Conservation (phyloP, 2,329 filamentous ascomycete genomes). For the Aspergillus fructus region DNA sequence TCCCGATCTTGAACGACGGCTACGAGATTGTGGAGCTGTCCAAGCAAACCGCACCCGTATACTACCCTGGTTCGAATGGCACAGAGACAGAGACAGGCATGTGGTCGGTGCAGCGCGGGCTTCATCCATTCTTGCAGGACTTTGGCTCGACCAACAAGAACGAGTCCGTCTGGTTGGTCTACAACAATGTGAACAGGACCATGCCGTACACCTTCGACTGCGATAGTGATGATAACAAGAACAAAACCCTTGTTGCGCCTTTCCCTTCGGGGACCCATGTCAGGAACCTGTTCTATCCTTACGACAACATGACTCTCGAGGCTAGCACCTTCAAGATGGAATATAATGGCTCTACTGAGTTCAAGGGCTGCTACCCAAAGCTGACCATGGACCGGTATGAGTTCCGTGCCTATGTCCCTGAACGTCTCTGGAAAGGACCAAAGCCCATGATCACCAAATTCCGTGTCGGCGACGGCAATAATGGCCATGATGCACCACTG, state of each 20-base stretch:
- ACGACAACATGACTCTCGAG: constrained; percentile 54
- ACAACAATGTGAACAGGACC: constrained; percentile 48
- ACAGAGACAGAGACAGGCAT: constrained; percentile 58
- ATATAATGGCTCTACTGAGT: constrained; percentile 37
- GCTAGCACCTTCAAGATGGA: constrained; percentile 37
- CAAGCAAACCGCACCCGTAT: constrained; percentile 56
- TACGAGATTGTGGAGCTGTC: constrained; percentile 49
- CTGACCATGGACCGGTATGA: constrained; percentile 54
- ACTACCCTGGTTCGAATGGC: constrained; percentile 53
- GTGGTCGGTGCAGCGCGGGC: constrained; percentile 59
- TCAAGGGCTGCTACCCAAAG: constrained; percentile 56
- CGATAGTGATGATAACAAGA: constrained; percentile 37
- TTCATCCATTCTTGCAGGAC: constrained; percentile 55
- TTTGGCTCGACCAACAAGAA: constrained; percentile 45
- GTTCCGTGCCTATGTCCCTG: constrained; percentile 28
- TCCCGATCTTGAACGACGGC: constrained; percentile 60
- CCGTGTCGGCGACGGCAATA: constrained; percentile 59
- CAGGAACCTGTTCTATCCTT: constrained; percentile 63
- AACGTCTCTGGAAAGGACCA: constrained; percentile 50
- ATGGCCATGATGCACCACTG: constrained; percentile 41
- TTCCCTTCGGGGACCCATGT: constrained; percentile 56
- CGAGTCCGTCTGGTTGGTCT: constrained; percentile 47
- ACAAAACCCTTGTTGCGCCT: constrained; percentile 55
- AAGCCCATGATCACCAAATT: constrained; percentile 61
- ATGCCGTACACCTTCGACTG: constrained; percentile 60